Base-by-base conservation (phyloP, 2,329 filamentous ascomycete genomes). In the Dothideomycetidae sp. region DNA sequence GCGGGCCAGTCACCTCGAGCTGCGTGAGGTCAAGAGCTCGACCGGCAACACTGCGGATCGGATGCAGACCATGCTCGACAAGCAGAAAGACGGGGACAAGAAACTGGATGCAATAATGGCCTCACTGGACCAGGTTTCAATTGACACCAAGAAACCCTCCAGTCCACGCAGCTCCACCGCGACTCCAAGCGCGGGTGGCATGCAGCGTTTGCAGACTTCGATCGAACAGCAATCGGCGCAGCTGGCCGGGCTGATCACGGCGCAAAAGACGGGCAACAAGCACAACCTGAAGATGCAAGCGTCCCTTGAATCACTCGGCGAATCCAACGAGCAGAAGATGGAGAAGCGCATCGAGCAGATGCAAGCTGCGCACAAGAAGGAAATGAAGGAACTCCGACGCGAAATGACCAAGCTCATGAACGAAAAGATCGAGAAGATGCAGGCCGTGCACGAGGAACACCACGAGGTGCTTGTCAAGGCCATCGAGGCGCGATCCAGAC, bases 1-100 rank as follows among this genome's bases (percentile, higher is more conserved):
- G 29, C 32, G 33, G 15, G 33, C 28, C 33, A 36, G 32, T 44
- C 31, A 35, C 32, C 18, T 44, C 34, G 29, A 21, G 33, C 39
- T 26, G 31, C 36, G 12, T 37, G 41, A 16, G 36, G 39, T 14
- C 32, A 37, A 31, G 33, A 32, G 17, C 29, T 38, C 30, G 30
- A 26, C 19, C 32, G 39, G 12, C 31, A 39, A 19, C 30, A 42
- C 15, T 23, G 33, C 21, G 33, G 39, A 16, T 26, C 36, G 21
- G 23, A 42, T 46, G 31, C 33, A 32, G 15, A 44, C 42, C 10
- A 38, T 50, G 10, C 41, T 44, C 4, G 43, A 47, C 14, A 34
- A 36, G 13, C 43, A 44, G 14, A 28, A 42, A 29, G 39, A 41
- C 19, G 41, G 43, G n/a, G 36, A 38, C 30, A 18, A 17, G 5